Evolutionary conservation across 495 filamentous ascomycete species (phyloP).

Genomic region (Penicillium paxilli): DNA sequence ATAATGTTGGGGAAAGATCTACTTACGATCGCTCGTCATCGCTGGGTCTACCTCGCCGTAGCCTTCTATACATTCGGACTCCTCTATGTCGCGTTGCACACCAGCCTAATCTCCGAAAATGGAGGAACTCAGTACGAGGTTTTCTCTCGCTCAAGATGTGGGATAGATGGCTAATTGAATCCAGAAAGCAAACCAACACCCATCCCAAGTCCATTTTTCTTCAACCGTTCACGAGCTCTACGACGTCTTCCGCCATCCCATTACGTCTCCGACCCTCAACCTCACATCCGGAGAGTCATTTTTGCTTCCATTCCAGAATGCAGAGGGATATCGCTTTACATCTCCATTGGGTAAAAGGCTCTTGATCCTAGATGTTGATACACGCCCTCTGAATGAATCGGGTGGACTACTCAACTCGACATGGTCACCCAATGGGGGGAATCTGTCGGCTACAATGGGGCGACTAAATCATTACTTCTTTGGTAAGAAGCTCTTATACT

Average conservation of each 20-base stretch:
- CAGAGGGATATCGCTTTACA: conserved; percentile 7
- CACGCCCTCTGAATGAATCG: conserved; percentile 25
- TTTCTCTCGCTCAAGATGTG: neutral
- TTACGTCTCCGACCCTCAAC: neutral
- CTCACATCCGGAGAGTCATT: neutral
- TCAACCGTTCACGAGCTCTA: neutral
- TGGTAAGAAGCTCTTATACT: conserved; percentile 10
- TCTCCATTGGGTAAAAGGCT: conserved; percentile 31
- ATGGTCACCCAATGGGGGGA: conserved; percentile 19
- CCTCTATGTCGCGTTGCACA: neutral
- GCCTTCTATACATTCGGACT: neutral
- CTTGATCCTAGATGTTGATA: conserved; percentile 43
- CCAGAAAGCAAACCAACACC: neutral
- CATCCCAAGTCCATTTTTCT: neutral
- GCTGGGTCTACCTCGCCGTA: neutral
- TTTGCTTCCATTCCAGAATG: neutral
- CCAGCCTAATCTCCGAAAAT: neutral
- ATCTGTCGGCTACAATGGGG: conserved; percentile 24
- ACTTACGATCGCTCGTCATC: neutral
- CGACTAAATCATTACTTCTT: conserved; percentile 44
- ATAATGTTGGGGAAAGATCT: neutral
- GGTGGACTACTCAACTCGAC: conserved; percentile 28
- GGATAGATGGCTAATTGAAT: neutral
- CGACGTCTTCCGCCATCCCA: neutral
- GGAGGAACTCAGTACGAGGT: neutral